A percentile compares a stretch with the other conserved stretches of the same genome.
Conservation (phyloP, 2,329 filamentous ascomycete genomes). For the Fonsecaea monophora region DNA sequence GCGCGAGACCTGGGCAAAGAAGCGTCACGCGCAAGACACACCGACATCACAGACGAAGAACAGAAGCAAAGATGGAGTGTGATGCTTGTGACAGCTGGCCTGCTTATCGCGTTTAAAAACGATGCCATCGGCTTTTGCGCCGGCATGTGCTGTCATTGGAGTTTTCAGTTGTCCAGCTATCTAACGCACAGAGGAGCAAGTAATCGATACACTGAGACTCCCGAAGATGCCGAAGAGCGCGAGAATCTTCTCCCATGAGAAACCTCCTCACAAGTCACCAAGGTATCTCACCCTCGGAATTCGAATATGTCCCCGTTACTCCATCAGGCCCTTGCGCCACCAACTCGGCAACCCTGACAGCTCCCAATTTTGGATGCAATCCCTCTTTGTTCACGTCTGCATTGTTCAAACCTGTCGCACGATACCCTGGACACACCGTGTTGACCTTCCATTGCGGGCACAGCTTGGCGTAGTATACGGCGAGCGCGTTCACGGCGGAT, state of each 20-base stretch:
- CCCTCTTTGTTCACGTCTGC: conserved; percentile 31
- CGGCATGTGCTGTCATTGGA: conserved; percentile 79
- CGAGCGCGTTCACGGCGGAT: conserved; percentile 34
- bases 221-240: conserved; percentile 22
- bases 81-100: conserved; percentile 86
- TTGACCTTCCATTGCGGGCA: conserved; percentile 38
- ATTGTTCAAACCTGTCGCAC: conserved; percentile 32
- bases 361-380: conserved; percentile 33
- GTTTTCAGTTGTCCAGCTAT: conserved; percentile 58
- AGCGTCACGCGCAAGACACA: neutral
- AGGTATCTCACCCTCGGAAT: conserved; percentile 28
- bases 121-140: conserved; percentile 86
- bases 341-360: conserved; percentile 35
- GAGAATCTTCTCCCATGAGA: conserved; percentile 29
- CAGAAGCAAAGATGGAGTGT: conserved; percentile 80
- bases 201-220: conserved; percentile 4
- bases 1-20: conserved; percentile 64
- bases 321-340: conserved; percentile 33
- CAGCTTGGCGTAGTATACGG: conserved; percentile 34
- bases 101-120: conserved; percentile 84
- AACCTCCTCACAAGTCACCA: conserved; percentile 26
- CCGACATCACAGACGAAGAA: conserved; percentile 54
- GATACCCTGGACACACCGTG: conserved; percentile 35
- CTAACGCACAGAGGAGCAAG: conserved; percentile 8
- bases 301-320: conserved; percentile 36